phyloP scores from a whole-genome alignment of 768 basidiomycete species.

The Hirschioporus abietinus region DNA sequence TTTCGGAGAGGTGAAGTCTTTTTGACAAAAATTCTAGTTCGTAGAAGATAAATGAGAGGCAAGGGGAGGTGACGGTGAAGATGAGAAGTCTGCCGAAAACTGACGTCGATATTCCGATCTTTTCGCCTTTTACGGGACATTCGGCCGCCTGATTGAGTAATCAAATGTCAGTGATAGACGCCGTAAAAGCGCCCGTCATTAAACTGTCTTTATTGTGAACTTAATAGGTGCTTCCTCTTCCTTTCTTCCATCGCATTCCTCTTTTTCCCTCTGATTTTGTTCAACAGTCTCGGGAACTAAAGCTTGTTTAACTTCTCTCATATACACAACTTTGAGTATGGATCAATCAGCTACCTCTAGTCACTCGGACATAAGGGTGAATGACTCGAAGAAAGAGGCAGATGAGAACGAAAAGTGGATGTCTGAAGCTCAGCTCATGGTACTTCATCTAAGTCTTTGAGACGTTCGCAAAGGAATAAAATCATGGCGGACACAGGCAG shows the following conservation, averaged over 20 bases:
- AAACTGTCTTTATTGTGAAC: background rate
- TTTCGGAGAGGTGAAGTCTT: background rate
- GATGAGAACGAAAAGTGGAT: slow-evolving; percentile 2
- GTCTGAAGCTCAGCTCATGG: background rate
- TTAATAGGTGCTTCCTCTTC: background rate
- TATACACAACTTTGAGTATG: background rate
- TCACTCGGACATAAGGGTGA: background rate
- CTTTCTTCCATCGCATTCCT: background rate
- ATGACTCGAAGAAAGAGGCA: background rate
- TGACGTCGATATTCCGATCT: background rate
- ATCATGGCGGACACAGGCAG: slow-evolving; percentile 42
- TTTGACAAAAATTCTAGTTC: background rate
- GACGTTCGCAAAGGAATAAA: too few relatives aligned
- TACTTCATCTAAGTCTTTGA: background rate
- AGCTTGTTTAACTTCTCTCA: too few relatives aligned
- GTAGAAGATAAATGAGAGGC: background rate
- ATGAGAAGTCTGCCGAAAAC: background rate
- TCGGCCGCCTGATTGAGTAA: background rate
- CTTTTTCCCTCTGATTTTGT: too few relatives aligned
- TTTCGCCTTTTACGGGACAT: background rate
- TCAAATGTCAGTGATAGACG: background rate
- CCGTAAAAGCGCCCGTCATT: background rate
- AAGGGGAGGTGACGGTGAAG: background rate
- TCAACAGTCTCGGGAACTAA: background rate
- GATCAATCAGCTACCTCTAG: background rate